phyloP scores from a whole-genome alignment of 371 early-diverging fungal species.

The Coemansia sp. region DNA sequence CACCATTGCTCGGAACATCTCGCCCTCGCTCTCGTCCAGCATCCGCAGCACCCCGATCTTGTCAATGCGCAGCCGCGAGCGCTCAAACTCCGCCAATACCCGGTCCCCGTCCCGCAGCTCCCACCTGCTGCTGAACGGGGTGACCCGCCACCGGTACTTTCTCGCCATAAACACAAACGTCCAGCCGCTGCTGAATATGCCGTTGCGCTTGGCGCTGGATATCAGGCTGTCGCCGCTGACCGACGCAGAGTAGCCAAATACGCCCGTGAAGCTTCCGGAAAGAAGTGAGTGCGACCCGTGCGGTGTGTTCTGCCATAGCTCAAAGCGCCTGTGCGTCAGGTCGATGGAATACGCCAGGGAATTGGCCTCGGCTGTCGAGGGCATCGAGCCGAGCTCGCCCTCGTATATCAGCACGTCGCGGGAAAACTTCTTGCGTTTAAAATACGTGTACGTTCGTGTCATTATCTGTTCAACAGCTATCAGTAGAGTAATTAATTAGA shows the following conservation, averaged over 20 bases:
- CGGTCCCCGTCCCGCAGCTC: background rate
- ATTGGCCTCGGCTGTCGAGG: background rate
- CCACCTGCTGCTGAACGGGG: background rate
- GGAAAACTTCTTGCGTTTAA: background rate
- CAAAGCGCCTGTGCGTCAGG: background rate
- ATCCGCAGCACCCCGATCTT: conserved; percentile 8
- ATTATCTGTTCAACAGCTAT: background rate
- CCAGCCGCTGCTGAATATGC: background rate
- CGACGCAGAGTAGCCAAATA: background rate
- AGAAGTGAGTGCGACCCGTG: background rate
- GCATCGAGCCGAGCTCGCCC: conserved; percentile 1
- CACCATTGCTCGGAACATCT: background rate
- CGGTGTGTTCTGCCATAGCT: background rate
- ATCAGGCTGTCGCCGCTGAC: background rate
- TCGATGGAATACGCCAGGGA: conserved; percentile 2
- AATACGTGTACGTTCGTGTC: conserved; percentile 7
- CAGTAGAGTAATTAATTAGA: no score
- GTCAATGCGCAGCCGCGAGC: background rate
- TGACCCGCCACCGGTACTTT: background rate
- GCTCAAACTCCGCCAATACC: background rate
- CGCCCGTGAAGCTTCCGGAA: background rate
- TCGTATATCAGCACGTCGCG: background rate
- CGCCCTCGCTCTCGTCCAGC: background rate
- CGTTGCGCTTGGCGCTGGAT: background rate
- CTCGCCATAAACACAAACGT: background rate